These are phyloP conservation scores for Leccinellum rugosiceps DNA, from an alignment of 768 basidiomycete genomes.

Conservation along the genomic window DNA sequence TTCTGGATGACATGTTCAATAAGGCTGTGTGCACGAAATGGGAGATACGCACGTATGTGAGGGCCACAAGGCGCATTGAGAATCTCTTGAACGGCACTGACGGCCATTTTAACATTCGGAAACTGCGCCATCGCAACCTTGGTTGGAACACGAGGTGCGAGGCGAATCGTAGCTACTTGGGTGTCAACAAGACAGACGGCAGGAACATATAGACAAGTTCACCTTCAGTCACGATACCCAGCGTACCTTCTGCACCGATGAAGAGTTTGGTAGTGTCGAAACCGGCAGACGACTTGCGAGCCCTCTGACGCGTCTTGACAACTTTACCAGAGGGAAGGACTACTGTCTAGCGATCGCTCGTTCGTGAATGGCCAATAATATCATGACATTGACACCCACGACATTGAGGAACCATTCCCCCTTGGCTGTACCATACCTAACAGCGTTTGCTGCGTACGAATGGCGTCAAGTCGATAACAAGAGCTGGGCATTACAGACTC, in stretches of 20 bases:
- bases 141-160: slow-evolving; percentile 78
- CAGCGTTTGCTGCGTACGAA: slow-evolving; percentile 59
- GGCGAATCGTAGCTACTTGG: slow-evolving; percentile 67
- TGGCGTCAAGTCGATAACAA: neutral
- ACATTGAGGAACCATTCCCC: slow-evolving; percentile 86
- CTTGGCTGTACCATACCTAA: slow-evolving; percentile 84
- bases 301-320: slow-evolving; percentile 77
- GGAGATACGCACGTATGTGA: slow-evolving; percentile 59
- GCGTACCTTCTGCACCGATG: slow-evolving; percentile 86
- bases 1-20: slow-evolving; percentile 42
- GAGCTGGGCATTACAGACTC: slow-evolving; percentile 28
- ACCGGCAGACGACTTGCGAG: slow-evolving; percentile 83
- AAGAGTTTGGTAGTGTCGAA: slow-evolving; percentile 87
- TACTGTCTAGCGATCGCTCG: slow-evolving; percentile 52
- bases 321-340: slow-evolving; percentile 84
- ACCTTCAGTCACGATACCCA: slow-evolving; percentile 90
- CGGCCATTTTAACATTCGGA: slow-evolving; percentile 71
- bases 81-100: slow-evolving; percentile 79
- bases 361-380: neutral
- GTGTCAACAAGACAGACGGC: neutral
- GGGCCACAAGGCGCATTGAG: slow-evolving; percentile 63
- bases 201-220: neutral
- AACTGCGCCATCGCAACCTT: slow-evolving; percentile 90
- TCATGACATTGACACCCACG: slow-evolving; percentile 38
- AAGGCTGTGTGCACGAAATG: neutral